These are phyloP conservation scores for Pyrus betulifolia DNA, from an alignment of 306 rosid genomes.

Conservation along the genomic window DNA sequence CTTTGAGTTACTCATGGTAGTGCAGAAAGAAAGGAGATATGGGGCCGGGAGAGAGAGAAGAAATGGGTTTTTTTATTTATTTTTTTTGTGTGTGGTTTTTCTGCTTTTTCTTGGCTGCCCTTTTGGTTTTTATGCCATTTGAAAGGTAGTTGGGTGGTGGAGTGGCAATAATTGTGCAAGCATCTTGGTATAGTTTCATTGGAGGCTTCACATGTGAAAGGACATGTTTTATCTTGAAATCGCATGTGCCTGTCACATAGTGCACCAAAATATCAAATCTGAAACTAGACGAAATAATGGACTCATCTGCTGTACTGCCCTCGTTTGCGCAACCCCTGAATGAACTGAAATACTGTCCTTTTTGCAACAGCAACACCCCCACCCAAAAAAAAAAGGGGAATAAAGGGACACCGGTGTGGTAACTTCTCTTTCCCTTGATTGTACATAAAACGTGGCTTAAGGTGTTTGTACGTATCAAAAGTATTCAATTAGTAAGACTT, in stretches of 20 bases:
- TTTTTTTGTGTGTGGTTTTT: neutral
- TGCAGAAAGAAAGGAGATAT: neutral
- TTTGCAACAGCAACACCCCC: neutral
- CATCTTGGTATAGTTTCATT: neutral
- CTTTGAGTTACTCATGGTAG: conserved; percentile 19
- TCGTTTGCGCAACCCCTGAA: neutral
- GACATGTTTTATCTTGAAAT: neutral
- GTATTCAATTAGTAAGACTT: too few relatives aligned
- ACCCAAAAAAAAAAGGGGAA: neutral
- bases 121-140: neutral
- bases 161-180: neutral
- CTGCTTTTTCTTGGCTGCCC: neutral
- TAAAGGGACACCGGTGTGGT: neutral
- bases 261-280: neutral
- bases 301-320: neutral
- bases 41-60: neutral
- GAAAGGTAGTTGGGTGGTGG: neutral
- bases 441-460: too few relatives aligned
- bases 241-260: neutral
- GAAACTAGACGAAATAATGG: neutral
- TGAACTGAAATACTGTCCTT: neutral
- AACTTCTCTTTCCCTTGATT: neutral
- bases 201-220: neutral
- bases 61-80: neutral
- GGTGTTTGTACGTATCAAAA: neutral